These are phyloP conservation scores for Saccharomyces jurei DNA, from an alignment of 805 yeast genomes.

Conservation along the genomic window DNA sequence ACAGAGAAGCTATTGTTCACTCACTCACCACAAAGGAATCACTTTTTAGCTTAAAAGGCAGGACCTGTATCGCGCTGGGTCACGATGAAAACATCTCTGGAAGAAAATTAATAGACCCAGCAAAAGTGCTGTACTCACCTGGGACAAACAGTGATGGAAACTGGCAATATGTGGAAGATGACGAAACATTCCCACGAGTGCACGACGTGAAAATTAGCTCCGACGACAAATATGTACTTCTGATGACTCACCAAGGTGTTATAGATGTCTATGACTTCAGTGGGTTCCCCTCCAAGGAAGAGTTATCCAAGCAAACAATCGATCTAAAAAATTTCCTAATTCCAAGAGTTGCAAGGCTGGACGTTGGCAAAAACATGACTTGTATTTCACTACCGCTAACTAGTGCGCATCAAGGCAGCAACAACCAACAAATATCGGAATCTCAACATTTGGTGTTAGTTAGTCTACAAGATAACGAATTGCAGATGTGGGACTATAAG, in stretches of 20 bases:
- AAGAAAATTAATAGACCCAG: slow-evolving; percentile 8
- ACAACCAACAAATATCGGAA: slow-evolving; percentile 37
- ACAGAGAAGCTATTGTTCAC: slow-evolving; percentile 50
- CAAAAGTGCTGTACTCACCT: slow-evolving; percentile 24
- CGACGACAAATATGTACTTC: slow-evolving; percentile 52
- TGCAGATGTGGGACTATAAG: slow-evolving; percentile 73
- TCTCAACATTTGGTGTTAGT: slow-evolving; percentile 38
- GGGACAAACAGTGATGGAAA: neutral
- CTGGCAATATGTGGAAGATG: neutral
- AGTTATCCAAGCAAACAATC: slow-evolving; percentile 6
- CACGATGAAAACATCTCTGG: neutral
- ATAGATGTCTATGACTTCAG: slow-evolving; percentile 52
- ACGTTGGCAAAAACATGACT: slow-evolving; percentile 52
- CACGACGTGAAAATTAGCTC: slow-evolving; percentile 62
- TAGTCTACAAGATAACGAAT: slow-evolving; percentile 64
- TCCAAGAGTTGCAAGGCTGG: slow-evolving; percentile 37
- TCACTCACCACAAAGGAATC: slow-evolving; percentile 22
- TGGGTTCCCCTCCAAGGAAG: slow-evolving; percentile 18
- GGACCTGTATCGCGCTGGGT: neutral
- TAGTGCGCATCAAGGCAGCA: neutral
- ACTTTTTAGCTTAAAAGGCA: neutral
- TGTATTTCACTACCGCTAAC: slow-evolving; percentile 48
- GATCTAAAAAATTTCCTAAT: slow-evolving; percentile 16
- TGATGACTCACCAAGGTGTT: slow-evolving; percentile 56
- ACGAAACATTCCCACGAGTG: slow-evolving; percentile 37